Evolutionary conservation across 371 early-diverging fungal species (phyloP).

Genomic region (Chytridiales sp.): DNA sequence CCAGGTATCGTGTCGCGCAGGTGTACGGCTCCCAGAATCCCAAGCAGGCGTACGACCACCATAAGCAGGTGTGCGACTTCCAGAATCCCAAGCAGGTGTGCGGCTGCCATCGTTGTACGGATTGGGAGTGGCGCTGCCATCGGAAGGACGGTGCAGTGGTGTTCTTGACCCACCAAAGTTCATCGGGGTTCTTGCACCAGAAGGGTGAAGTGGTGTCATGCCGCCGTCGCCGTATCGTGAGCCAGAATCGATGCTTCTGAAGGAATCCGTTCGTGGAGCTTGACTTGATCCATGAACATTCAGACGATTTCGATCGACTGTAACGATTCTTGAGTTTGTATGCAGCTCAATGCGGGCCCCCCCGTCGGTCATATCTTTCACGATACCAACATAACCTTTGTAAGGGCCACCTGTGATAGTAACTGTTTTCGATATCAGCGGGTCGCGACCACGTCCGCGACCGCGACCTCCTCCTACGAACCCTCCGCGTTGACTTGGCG

Average conservation of each 20-base stretch:
- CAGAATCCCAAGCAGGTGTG: slow-evolving; percentile 78
- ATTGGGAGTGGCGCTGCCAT: slow-evolving; percentile 58
- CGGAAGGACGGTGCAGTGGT: slow-evolving; percentile 39
- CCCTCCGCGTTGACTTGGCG: slow-evolving; percentile 31
- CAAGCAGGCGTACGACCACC: slow-evolving; percentile 38
- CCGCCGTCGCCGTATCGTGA: slow-evolving; percentile 24
- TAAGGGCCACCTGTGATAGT: slow-evolving; percentile 87
- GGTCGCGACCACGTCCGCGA: slow-evolving; percentile 75
- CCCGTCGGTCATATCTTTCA: slow-evolving; percentile 81
- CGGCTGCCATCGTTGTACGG: slow-evolving; percentile 57
- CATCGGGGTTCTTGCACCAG: slow-evolving; percentile 71
- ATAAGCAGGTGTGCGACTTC: slow-evolving; percentile 59
- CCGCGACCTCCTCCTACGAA: slow-evolving; percentile 57
- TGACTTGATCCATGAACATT: slow-evolving; percentile 54
- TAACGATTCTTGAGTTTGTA: slow-evolving; percentile 61
- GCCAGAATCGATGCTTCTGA: slow-evolving; percentile 21
- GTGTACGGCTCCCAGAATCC: slow-evolving; percentile 39
- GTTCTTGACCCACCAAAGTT: slow-evolving; percentile 67
- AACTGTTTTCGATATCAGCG: slow-evolving; percentile 84
- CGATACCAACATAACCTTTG: slow-evolving; percentile 97
- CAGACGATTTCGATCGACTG: slow-evolving; percentile 54
- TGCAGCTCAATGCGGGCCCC: slow-evolving; percentile 93
- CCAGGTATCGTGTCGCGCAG: slow-evolving; percentile 35
- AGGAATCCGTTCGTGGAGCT: slow-evolving; percentile 32
- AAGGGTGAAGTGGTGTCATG: slow-evolving; percentile 30